Conservation (phyloP, 805 yeast genomes). For the Candida schatavii region DNA sequence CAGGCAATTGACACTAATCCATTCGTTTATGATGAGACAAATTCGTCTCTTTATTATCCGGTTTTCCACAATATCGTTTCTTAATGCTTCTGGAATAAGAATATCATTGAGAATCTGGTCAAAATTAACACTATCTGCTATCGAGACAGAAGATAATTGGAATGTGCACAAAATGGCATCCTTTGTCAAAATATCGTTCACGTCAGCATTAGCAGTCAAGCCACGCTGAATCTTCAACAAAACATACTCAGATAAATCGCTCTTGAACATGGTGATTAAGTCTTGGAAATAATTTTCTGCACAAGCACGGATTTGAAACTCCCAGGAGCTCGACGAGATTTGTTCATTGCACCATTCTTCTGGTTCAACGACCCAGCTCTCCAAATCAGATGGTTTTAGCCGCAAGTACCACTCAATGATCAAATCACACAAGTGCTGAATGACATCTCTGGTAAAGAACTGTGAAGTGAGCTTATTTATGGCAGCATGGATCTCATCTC, state of each 20-base stretch:
- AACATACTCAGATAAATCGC: slow-evolving; percentile 50
- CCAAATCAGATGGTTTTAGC: slow-evolving; percentile 72
- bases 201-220: slow-evolving; percentile 24
- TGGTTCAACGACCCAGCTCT: slow-evolving; percentile 80
- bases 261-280: slow-evolving; percentile 61
- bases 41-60: slow-evolving; percentile 74
- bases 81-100: slow-evolving; percentile 65
- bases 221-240: slow-evolving; percentile 55
- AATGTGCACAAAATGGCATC: slow-evolving; percentile 84
- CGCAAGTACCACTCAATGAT: slow-evolving; percentile 73
- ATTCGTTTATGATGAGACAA: slow-evolving; percentile 72
- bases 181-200: slow-evolving; percentile 57
- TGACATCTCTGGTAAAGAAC: slow-evolving; percentile 56
- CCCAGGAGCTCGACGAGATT: slow-evolving; percentile 64
- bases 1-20: slow-evolving; percentile 70
- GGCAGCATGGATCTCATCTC: slow-evolving; percentile 59
- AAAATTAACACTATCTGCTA: slow-evolving; percentile 65
- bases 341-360: slow-evolving; percentile 93
- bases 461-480: slow-evolving; percentile 48
- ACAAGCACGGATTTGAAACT: slow-evolving; percentile 80
- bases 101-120: slow-evolving; percentile 57
- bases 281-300: slow-evolving; percentile 83
- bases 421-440: slow-evolving; percentile 60
- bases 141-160: slow-evolving; percentile 68
- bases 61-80: slow-evolving; percentile 44